Evolutionary conservation across 495 filamentous ascomycete species (phyloP).

Genomic region (Podospora bellae-mahoneyi): DNA sequence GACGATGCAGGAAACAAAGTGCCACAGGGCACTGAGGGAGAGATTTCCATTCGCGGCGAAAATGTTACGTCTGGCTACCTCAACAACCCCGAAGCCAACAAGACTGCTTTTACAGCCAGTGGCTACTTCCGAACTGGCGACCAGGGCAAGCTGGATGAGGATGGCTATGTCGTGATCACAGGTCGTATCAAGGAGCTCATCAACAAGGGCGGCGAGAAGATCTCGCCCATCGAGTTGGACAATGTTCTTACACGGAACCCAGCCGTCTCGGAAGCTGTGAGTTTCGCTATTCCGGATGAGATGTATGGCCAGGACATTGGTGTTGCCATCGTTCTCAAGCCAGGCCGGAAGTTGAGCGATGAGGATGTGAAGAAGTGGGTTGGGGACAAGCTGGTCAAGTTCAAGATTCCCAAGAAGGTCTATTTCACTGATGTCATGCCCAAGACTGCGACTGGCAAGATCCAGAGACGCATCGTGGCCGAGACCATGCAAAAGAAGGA

Average conservation of each 20-base stretch:
- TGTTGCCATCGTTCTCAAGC: conserved; percentile 71
- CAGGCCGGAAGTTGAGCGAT: conserved; percentile 47
- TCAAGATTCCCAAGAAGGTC: conserved; percentile 82
- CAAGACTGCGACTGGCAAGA: conserved; percentile 87
- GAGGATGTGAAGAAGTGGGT: conserved; percentile 66
- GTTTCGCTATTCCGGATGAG: conserved; percentile 73
- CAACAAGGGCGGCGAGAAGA: conserved; percentile 81
- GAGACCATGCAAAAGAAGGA: conserved; percentile 68
- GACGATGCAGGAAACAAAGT: conserved; percentile 61
- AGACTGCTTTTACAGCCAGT: conserved; percentile 54
- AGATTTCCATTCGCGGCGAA: conserved; percentile 74
- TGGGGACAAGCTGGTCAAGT: conserved; percentile 64
- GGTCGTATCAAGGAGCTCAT: conserved; percentile 83
- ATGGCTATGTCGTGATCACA: conserved; percentile 73
- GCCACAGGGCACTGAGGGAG: conserved; percentile 61
- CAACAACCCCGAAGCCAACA: conserved; percentile 73
- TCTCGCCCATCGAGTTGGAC: conserved; percentile 79
- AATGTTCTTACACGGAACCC: conserved; percentile 69
- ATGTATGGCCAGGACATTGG: conserved; percentile 80
- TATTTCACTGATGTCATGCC: conserved; percentile 79
- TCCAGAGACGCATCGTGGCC: conserved; percentile 76
- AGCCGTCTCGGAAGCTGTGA: conserved; percentile 70
- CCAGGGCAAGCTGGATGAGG: conserved; percentile 69
- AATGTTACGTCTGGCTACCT: conserved; percentile 83
- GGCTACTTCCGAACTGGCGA: conserved; percentile 85